Base-by-base conservation (phyloP, 2,329 filamentous ascomycete species). In the Clarireedia paspali region DNA sequence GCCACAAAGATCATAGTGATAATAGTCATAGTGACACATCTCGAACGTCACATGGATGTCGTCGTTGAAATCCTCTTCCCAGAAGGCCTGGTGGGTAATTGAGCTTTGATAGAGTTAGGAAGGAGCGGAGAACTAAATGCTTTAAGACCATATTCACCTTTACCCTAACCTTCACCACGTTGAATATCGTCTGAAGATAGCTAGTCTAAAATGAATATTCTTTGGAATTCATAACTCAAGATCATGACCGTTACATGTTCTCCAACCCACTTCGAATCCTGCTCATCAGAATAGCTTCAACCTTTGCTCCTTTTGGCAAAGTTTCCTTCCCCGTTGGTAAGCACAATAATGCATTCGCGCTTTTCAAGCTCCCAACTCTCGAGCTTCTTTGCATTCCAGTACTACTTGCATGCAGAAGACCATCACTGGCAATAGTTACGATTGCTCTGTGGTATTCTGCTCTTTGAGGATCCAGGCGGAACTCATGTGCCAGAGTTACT, bases 321-420 rank as follows among this genome's bases (percentile, higher is more conserved):
- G 75, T 76, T 5, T 82, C 83, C 36, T 83, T 76, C 2, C 82
- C 81, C 38, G 78, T 76, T 0, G 88, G 87, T 72, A 95, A 74
- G 64, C 87, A 88, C 24, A 97, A 72, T 64, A 99, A 72, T 4
- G 88, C 90, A 75, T 99, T 99, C 2, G 94, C 92, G 20, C 87
- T 85, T 59, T 86, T 88, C 63, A 97, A 77, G 70, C 92, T 97
- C 0, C 91, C 90, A 2, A 99, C 91, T 59, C 84, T 82, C 15
- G 89, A 95, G 70, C 92, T 97, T 51, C 94, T 79, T 74, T 99
- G 94, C 3, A 87, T 84, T 5, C 94, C 94, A 0, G 94, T 99
- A 66, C 90, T 96, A 30, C 75, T 81, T 0, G 91, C 94, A 58
- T 81, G 76, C 48, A 97, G 71, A 7, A 74, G 65, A 0, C 91